Conservation (phyloP, 2,329 filamentous ascomycete genomes). For the Nigrospora sphaerica region DNA sequence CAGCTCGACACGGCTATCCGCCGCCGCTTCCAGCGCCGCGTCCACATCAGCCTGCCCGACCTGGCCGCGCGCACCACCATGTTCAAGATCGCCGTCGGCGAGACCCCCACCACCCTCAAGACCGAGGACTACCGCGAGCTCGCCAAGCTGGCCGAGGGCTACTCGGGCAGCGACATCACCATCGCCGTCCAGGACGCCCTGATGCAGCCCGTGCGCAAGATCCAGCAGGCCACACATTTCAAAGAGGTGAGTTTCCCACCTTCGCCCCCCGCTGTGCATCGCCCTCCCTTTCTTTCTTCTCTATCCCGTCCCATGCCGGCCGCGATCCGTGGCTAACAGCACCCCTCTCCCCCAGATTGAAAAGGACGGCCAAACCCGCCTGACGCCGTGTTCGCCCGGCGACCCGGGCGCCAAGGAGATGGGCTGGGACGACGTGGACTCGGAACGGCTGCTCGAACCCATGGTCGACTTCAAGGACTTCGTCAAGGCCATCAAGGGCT, state of each 20-base stretch:
- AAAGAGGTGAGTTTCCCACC: conserved; percentile 59
- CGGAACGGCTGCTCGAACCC: conserved; percentile 79
- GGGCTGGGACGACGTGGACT: conserved; percentile 83
- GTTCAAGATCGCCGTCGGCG: conserved; percentile 93
- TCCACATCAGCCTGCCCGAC: conserved; percentile 93
- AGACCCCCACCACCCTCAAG: conserved; percentile 79
- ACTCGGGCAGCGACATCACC: conserved; percentile 91
- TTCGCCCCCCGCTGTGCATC: no score
- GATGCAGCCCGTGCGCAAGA: conserved; percentile 96
- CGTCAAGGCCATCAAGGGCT: conserved; percentile 80
- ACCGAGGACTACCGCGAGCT: conserved; percentile 72
- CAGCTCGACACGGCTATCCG: conserved; percentile 94
- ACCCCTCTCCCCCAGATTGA: conserved; percentile 47
- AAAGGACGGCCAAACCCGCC: conserved; percentile 57
- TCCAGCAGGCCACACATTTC: conserved; percentile 96
- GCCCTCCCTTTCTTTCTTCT: background rate
- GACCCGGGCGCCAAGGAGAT: conserved; percentile 83
- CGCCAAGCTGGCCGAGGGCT: conserved; percentile 80
- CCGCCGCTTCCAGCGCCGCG: conserved; percentile 88
- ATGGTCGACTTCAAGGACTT: conserved; percentile 87
- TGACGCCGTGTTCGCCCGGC: conserved; percentile 91
- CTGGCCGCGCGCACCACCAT: conserved; percentile 79
- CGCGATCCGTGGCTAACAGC: background rate
- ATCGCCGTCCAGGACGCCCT: conserved; percentile 94
- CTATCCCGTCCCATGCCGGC: background rate